Evolutionary conservation across 768 basidiomycete genomes (phyloP).

Genomic region (Sarcomyxa edulis): DNA sequence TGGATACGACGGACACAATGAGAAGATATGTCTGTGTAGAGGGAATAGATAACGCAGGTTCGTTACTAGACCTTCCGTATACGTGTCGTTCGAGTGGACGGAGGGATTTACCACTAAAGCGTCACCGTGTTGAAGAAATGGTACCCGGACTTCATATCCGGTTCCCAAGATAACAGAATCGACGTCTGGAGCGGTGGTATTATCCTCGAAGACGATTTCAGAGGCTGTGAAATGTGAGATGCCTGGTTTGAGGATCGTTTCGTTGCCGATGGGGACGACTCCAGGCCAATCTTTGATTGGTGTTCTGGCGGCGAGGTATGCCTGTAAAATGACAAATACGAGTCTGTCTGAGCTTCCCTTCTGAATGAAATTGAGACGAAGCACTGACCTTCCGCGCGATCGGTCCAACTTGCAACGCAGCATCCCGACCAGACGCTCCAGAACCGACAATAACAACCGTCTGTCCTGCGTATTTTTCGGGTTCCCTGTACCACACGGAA

Average conservation of each 20-base stretch:
- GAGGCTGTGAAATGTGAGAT: slow-evolving; percentile 43
- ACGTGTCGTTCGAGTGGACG: slow-evolving; percentile 20
- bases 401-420: slow-evolving; percentile 33
- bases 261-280: no score
- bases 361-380: no score
- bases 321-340: no score
- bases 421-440: slow-evolving; percentile 47
- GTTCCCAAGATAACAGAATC: slow-evolving; percentile 49
- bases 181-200: slow-evolving; percentile 29
- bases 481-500: slow-evolving; percentile 48
- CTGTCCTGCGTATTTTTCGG: slow-evolving; percentile 33
- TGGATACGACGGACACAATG: slow-evolving; percentile 40
- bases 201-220: slow-evolving; percentile 43
- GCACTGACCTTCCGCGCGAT: slow-evolving; percentile 35
- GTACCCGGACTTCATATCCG: slow-evolving; percentile 48
- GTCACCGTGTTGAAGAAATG: slow-evolving; percentile 32
- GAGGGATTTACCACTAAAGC: slow-evolving; percentile 23
- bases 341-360: no score
- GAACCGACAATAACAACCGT: slow-evolving; percentile 40
- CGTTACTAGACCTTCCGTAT: slow-evolving; percentile 27
- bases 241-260: no score
- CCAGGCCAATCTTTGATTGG: no score
- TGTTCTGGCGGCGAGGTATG: no score
- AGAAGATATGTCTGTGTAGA: slow-evolving; percentile 47
- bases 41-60: slow-evolving; percentile 55